Evolutionary conservation across 2,329 filamentous ascomycete species (phyloP), one percentile per base, ranked within the genome.

Genomic region (Pezicula carpinea): DNA sequence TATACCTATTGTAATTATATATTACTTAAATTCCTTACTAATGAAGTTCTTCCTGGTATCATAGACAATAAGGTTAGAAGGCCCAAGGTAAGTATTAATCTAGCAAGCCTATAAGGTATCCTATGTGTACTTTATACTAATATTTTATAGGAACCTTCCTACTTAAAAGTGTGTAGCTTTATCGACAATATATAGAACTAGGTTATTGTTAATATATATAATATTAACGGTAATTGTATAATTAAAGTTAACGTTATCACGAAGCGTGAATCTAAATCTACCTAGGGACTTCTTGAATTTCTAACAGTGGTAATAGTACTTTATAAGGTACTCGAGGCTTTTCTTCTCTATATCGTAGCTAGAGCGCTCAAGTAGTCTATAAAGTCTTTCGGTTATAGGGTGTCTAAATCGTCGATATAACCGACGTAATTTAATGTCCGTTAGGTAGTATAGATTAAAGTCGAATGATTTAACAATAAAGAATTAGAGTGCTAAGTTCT

Each of bases 351-450:
- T n/a, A n/a, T n/a, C n/a, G n/a, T n/a, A n/a, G n/a, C n/a, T n/a
- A n/a, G n/a, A n/a, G n/a, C n/a, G n/a, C n/a, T n/a, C n/a, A n/a
- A n/a, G n/a, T n/a, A n/a, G n/a, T n/a, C n/a, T n/a, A n/a, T n/a
- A n/a, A n/a, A n/a, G n/a, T n/a, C n/a, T n/a, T n/a, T 22, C 8
- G 14, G 22, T n/a, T 6, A 19, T 19, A 21, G 38, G 38, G 18
- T 40, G 38, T 21, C 38, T n/a, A 40, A 40, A 40, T 11, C 15
- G 38, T n/a, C 38, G 15, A 26, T 49, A 43, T 14, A 49, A 33
- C 3, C 26, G 43, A 6, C 21, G 14, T 36, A 49, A 21, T 40
- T 49, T 38, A 10, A n/a, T n/a, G n/a, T n/a, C n/a, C n/a, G n/a
- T n/a, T n/a, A n/a, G n/a, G n/a, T n/a, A n/a, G n/a, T n/a, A n/a